These are phyloP conservation scores for Metarhizium sp. DNA, from an alignment of 2,329 filamentous ascomycete genomes.

Conservation along the genomic window DNA sequence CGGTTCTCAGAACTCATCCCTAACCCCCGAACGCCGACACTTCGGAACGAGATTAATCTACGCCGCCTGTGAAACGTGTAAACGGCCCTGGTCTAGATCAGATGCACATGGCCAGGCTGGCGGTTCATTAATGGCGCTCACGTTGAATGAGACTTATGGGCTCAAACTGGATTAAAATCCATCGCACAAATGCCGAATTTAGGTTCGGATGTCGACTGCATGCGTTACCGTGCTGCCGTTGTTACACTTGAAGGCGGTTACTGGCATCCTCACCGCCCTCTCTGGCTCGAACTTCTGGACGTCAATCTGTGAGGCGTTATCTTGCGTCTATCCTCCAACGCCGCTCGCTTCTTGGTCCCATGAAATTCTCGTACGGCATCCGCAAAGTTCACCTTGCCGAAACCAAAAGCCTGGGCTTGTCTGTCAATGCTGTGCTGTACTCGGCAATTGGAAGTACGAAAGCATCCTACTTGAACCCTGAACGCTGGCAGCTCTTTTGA, in stretches of 20 bases:
- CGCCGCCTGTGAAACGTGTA: background rate
- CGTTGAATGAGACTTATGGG: background rate
- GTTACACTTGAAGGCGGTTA: slow-evolving; percentile 6
- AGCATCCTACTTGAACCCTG: background rate
- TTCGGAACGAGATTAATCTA: background rate
- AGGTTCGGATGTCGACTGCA: slow-evolving; percentile 1
- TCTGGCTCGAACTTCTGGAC: slow-evolving; percentile 2
- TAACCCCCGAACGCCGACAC: background rate
- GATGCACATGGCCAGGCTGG: background rate
- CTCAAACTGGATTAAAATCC: background rate
- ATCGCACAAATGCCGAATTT: background rate
- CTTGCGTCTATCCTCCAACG: background rate
- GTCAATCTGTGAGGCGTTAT: background rate
- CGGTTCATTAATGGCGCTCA: background rate
- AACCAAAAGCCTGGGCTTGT: background rate
- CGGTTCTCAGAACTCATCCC: background rate
- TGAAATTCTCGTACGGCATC: background rate
- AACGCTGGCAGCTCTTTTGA: background rate
- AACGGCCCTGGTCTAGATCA: background rate
- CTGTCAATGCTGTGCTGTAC: background rate
- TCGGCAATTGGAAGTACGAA: background rate
- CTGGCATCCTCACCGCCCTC: slow-evolving; percentile 5
- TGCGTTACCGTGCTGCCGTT: background rate
- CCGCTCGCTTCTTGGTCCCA: slow-evolving; percentile 2
- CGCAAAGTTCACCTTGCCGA: background rate